Evolutionary conservation across 2,329 filamentous ascomycete species (phyloP).

Genomic region (Capronia coronata): DNA sequence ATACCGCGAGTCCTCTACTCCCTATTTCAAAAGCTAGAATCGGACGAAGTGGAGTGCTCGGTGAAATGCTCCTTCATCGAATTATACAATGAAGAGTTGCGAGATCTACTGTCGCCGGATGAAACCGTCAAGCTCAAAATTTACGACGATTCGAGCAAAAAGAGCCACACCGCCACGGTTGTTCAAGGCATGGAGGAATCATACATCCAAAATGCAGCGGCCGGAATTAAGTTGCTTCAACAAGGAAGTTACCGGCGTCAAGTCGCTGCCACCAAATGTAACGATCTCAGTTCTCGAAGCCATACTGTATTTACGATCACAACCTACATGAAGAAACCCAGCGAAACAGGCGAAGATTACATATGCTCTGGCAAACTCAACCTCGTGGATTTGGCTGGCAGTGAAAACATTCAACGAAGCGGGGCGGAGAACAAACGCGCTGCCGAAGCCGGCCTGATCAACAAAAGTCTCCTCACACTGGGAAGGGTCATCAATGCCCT

Average conservation of each 20-base stretch:
- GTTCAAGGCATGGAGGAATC: constrained; percentile 98
- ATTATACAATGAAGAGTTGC: constrained; percentile 93
- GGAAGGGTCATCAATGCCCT: constrained; percentile 96
- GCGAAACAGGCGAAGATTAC: constrained; percentile 80
- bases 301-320: constrained; percentile 98
- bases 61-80: constrained; percentile 99
- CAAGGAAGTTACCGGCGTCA: constrained; percentile 88
- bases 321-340: constrained; percentile 74
- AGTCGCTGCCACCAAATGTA: constrained; percentile 99
- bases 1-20: constrained; percentile 85
- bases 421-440: constrained; percentile 98
- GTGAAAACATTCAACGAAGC: constrained; percentile 94
- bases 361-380: constrained; percentile 91
- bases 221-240: constrained; percentile 83
- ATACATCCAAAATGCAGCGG: constrained; percentile 75
- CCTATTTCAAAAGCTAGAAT: constrained; percentile 76
- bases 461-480: constrained; percentile 91
- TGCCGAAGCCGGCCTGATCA: constrained; percentile 91
- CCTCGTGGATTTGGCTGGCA: constrained; percentile 90
- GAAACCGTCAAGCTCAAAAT: constrained; percentile 87
- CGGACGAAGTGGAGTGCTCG: constrained; percentile 71
- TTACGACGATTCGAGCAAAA: constrained; percentile 81
- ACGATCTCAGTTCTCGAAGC: constrained; percentile 92
- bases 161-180: constrained; percentile 74
- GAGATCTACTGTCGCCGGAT: constrained; percentile 77